Conservation (phyloP, 2,329 filamentous ascomycete species). For the Apiospora pterosperma region DNA sequence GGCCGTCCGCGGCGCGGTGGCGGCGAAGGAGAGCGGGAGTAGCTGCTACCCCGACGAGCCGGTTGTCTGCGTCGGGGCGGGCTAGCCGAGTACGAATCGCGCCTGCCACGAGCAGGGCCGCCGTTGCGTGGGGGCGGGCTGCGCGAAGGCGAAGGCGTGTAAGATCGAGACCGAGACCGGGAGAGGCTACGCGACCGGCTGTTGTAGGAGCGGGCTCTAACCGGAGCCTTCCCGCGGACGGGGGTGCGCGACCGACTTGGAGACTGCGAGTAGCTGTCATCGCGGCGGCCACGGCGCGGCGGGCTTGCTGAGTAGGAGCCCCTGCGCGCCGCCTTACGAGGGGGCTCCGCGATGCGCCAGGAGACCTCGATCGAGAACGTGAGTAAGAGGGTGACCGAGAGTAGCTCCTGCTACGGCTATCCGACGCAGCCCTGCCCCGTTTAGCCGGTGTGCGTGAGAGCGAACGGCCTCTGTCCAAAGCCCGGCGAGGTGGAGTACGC, state of each 20-base stretch:
- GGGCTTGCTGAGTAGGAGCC: conserved; percentile 22
- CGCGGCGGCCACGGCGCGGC: conserved; percentile 15
- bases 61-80: conserved; percentile 13
- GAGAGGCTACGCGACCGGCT: conserved; percentile 9
- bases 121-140: conserved; percentile 13
- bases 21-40: conserved; percentile 11
- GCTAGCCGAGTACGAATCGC: conserved; percentile 17
- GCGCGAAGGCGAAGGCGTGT: conserved; percentile 11
- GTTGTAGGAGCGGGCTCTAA: conserved; percentile 13
- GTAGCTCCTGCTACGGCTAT: conserved; percentile 26
- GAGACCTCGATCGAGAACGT: conserved; percentile 34
- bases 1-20: conserved; percentile 8
- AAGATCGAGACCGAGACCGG: conserved; percentile 16
- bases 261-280: conserved; percentile 22
- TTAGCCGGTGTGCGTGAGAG: conserved; percentile 29
- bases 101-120: conserved; percentile 14
- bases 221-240: background rate
- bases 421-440: conserved; percentile 27
- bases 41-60: conserved; percentile 2
- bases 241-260: conserved; percentile 19
- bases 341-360: conserved; percentile 23
- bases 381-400: conserved; percentile 38
- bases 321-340: conserved; percentile 19
- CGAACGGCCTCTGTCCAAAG: conserved; percentile 33
- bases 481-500: conserved; percentile 33